phyloP scores from a whole-genome alignment of 140 eudicot species.

The Flaveria floridana region DNA sequence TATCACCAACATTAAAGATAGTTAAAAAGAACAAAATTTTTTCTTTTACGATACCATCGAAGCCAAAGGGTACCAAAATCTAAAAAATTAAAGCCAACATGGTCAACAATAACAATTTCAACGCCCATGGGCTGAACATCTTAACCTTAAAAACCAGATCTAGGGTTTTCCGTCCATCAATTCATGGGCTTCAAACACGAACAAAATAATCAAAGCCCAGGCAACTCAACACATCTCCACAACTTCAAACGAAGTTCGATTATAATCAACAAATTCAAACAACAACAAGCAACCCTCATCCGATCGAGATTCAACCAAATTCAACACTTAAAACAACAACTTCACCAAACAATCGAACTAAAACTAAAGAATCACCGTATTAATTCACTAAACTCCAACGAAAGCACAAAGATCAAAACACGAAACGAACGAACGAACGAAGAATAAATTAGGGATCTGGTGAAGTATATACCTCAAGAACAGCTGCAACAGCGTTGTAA shows the following conservation, averaged over 20 bases:
- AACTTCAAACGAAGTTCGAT: neutral
- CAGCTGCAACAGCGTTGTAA: constrained; percentile 16
- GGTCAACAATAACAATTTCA: constrained; percentile 30
- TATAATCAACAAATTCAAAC: neutral
- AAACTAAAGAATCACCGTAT: neutral
- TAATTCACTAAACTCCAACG: neutral
- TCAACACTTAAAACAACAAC: neutral
- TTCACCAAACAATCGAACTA: constrained; percentile 5
- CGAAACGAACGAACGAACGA: neutral
- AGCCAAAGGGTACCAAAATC: neutral
- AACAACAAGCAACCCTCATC: neutral
- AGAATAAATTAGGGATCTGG: neutral
- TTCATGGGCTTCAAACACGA: constrained; percentile 38
- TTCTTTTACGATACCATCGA: neutral
- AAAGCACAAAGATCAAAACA: neutral
- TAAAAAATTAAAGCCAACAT: neutral
- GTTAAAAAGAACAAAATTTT: neutral
- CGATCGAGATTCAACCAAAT: constrained; percentile 16
- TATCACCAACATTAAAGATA: neutral
- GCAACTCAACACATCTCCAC: neutral
- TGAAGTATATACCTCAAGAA: constrained; percentile 11
- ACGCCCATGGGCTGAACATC: constrained; percentile 34
- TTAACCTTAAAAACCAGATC: constrained; percentile 43
- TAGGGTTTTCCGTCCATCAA: constrained; percentile 27
- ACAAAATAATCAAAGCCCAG: constrained; percentile 20